phyloP scores from a whole-genome alignment of 2,329 filamentous ascomycete species.

The Orbilia quercus region DNA sequence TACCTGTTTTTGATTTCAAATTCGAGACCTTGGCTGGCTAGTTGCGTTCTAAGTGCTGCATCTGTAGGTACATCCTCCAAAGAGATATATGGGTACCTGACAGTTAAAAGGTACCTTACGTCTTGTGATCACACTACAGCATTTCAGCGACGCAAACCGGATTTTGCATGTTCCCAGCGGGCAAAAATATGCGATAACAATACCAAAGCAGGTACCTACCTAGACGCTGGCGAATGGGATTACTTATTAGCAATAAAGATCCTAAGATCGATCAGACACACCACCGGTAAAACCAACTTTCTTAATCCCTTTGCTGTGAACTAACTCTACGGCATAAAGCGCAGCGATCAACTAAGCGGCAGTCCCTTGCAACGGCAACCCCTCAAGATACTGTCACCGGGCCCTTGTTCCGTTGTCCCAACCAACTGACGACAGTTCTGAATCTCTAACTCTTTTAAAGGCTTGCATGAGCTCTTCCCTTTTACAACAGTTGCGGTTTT shows the following conservation, averaged over 20 bases:
- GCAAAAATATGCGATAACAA: conserved; percentile 29
- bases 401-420: conserved; percentile 23
- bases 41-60: conserved; percentile 32
- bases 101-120: conserved; percentile 58
- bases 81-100: conserved; percentile 56
- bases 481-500: conserved; percentile 22
- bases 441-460: conserved; percentile 32
- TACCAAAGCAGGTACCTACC: conserved; percentile 51
- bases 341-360: conserved; percentile 50
- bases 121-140: conserved; percentile 60
- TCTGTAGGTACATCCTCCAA: conserved; percentile 46
- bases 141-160: conserved; percentile 59
- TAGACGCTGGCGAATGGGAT: conserved; percentile 38
- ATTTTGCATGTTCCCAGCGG: conserved; percentile 59
- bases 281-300: conserved; percentile 39
- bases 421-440: conserved; percentile 41
- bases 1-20: conserved; percentile 55
- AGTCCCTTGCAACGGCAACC: conserved; percentile 43
- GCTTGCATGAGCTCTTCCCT: conserved; percentile 32
- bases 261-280: conserved; percentile 44
- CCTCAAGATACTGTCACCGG: conserved; percentile 16
- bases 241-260: conserved; percentile 38
- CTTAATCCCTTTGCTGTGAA: conserved; percentile 14
- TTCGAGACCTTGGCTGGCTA: conserved; percentile 28
- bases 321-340: conserved; percentile 33